Conservation (phyloP, 1,139 yeast species). For the Martiniozyma asiatica region DNA sequence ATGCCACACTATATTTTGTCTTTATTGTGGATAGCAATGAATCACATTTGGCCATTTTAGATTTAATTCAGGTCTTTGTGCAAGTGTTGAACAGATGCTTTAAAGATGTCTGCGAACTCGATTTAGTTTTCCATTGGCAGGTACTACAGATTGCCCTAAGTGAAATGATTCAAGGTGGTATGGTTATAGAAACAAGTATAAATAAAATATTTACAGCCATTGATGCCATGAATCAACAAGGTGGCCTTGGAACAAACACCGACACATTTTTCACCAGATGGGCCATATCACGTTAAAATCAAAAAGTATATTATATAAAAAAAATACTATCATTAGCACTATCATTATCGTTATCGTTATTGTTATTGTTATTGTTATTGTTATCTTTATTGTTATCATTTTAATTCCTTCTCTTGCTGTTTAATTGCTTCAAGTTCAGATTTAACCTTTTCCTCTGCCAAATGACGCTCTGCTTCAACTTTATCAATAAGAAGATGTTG, state of each 20-base stretch:
- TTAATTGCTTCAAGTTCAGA: slow-evolving; percentile 35
- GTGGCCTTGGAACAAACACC: slow-evolving; percentile 11
- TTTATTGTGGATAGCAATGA: slow-evolving; percentile 95
- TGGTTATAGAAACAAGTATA: slow-evolving; percentile 95
- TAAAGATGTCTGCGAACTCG: slow-evolving; percentile 88
- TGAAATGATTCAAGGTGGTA: slow-evolving; percentile 93
- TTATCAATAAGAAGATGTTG: slow-evolving; percentile 32
- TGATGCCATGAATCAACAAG: slow-evolving; percentile 46
- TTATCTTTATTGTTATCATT: slow-evolving; percentile 5
- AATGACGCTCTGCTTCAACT: slow-evolving; percentile 36
- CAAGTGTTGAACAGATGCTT: slow-evolving; percentile 90
- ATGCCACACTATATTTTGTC: slow-evolving; percentile 89
- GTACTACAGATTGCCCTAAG: slow-evolving; percentile 83
- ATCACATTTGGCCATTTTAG: slow-evolving; percentile 85
- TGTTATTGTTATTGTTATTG: neutral
- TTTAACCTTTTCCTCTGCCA: slow-evolving; percentile 34
- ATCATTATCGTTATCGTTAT: neutral
- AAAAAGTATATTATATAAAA: neutral
- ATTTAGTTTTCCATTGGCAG: slow-evolving; percentile 95
- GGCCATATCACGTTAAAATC: slow-evolving; percentile 7
- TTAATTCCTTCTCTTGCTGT: slow-evolving; percentile 20
- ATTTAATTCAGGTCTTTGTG: slow-evolving; percentile 91
- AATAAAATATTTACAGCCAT: slow-evolving; percentile 73
- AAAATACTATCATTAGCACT: neutral
- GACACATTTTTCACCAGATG: slow-evolving; percentile 13